phyloP scores from a whole-genome alignment of 73 alveolate genomes.

The Blepharisma japonicum region DNA sequence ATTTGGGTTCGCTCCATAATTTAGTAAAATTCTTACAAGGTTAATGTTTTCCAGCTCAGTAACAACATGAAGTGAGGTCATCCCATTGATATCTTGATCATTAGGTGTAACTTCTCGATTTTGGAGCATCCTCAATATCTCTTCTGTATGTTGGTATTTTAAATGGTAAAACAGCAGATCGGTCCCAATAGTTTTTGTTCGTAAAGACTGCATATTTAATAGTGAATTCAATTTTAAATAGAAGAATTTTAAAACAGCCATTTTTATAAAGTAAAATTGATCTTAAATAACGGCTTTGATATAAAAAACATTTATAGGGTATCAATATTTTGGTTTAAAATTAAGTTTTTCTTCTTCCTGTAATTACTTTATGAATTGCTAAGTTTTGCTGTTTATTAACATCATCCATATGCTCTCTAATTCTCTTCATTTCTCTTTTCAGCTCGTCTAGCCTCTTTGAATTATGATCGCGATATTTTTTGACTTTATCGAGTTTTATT shows the following conservation, averaged over 20 bases:
- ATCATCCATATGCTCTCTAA: constrained; percentile 3
- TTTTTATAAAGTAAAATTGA: too few species aligned
- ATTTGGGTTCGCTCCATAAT: constrained; percentile 31
- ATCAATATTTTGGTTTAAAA: neutral
- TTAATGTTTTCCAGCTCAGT: constrained; percentile 3
- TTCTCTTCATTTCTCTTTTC: neutral
- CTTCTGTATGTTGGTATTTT: constrained; percentile 22
- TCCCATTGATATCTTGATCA: constrained; percentile 25
- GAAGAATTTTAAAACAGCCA: too few species aligned
- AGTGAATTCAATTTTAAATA: too few species aligned
- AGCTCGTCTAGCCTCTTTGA: neutral
- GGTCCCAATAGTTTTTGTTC: constrained; percentile 16
- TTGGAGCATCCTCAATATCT: neutral
- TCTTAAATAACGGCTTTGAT: too few species aligned
- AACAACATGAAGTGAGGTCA: constrained; percentile 38
- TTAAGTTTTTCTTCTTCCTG: neutral
- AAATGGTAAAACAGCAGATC: constrained; percentile 23
- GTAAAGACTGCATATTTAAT: neutral
- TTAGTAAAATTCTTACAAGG: constrained; percentile 24
- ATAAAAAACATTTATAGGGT: too few species aligned
- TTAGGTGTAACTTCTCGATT: constrained; percentile 11
- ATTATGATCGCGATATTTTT: neutral
- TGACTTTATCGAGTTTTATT: neutral
- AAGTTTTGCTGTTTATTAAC: neutral
- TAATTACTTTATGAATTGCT: constrained; percentile 8